A percentile compares a stretch with the other conserved stretches of the same genome.
Evolutionary conservation across 2,329 filamentous ascomycete genomes (phyloP).

Genomic region (Colletotrichum somersetense): DNA sequence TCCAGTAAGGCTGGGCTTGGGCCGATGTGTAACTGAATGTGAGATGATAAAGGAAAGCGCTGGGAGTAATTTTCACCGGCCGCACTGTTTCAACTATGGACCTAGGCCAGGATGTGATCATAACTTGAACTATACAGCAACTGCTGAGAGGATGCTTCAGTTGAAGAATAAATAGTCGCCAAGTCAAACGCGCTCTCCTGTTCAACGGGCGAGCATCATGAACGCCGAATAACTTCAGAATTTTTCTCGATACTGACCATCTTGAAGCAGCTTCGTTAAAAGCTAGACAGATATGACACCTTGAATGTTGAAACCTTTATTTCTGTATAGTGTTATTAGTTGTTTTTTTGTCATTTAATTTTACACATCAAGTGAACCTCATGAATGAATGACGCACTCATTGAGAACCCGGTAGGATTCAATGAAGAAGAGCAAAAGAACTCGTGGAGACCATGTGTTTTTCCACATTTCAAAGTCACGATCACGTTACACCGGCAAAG

Average conservation of each 20-base stretch:
- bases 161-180: too few species aligned
- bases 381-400: too few species aligned
- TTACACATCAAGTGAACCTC: background rate
- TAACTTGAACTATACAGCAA: background rate
- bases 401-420: too few species aligned
- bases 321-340: too few species aligned
- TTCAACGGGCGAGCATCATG: too few species aligned
- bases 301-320: background rate
- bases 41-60: background rate
- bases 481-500: too few species aligned
- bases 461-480: too few species aligned
- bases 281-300: background rate
- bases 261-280: background rate
- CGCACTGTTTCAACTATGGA: background rate
- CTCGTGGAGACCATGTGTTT: background rate
- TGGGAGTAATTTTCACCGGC: background rate
- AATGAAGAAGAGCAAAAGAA: background rate
- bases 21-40: background rate
- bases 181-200: too few species aligned
- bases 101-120: background rate
- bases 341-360: too few species aligned
- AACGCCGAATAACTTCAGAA: fast-evolving
- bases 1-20: too few species aligned
- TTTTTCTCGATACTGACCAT: background rate
- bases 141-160: background rate